Conservation (phyloP, 2,329 filamentous ascomycete species). For the Penicillium sp. region DNA sequence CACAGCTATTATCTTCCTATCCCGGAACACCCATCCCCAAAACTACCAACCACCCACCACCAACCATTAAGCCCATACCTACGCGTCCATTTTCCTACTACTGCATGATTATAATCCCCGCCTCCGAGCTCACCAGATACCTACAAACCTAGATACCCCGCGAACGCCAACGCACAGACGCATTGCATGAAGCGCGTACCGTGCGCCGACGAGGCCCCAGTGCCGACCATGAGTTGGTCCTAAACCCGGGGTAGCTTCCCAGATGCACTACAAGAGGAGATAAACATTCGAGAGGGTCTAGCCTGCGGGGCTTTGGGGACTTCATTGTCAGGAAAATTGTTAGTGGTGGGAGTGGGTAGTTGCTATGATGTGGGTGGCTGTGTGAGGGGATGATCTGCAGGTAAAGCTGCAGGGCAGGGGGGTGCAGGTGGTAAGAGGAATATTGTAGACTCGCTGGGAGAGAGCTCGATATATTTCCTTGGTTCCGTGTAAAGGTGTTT, state of each 20-base stretch:
- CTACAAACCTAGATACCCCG: background rate
- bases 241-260: background rate
- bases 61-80: background rate
- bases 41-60: background rate
- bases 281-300: background rate
- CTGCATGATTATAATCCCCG: background rate
- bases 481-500: background rate
- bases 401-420: background rate
- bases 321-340: background rate
- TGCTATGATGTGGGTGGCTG: conserved; percentile 6
- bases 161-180: background rate
- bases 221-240: background rate
- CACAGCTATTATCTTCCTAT: background rate
- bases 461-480: background rate
- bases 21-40: background rate
- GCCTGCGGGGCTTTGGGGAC: background rate
- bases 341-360: background rate
- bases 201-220: background rate
- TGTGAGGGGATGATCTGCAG: background rate
- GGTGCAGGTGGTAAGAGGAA: background rate
- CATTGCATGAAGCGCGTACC: background rate
- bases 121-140: background rate
- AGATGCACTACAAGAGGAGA: background rate
- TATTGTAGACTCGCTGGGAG: background rate
- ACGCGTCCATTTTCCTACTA: background rate